Conservation (phyloP, 2,329 filamentous ascomycete genomes). For the Seiridium cupressi region DNA sequence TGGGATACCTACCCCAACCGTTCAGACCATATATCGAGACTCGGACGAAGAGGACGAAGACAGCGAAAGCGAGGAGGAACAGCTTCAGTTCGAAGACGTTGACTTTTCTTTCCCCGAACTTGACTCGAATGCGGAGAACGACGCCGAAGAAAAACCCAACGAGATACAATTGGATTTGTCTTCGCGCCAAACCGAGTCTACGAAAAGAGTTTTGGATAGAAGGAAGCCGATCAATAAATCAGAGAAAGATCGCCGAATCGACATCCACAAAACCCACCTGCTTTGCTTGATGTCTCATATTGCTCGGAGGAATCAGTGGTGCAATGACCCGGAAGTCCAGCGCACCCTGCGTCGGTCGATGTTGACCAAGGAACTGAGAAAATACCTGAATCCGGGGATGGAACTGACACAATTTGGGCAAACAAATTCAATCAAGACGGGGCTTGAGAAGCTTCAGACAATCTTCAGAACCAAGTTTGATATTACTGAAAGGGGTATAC, state of each 20-base stretch:
- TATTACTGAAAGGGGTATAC: conserved; percentile 69
- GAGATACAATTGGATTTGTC: conserved; percentile 53
- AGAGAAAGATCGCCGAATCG: conserved; percentile 58
- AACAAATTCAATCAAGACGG: conserved; percentile 75
- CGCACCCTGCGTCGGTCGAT: conserved; percentile 57
- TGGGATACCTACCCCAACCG: conserved; percentile 40
- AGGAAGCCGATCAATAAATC: conserved; percentile 53
- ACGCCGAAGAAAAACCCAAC: conserved; percentile 11
- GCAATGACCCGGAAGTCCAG: conserved; percentile 73
- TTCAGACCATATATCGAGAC: conserved; percentile 51
- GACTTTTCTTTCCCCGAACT: conserved; percentile 33
- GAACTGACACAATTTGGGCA: conserved; percentile 71
- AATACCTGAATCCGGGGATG: conserved; percentile 66
- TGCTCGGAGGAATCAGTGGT: conserved; percentile 81
- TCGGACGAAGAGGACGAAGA: conserved; percentile 43
- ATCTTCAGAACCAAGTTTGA: conserved; percentile 70
- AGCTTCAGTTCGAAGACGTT: conserved; percentile 47
- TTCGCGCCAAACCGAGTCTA: conserved; percentile 34
- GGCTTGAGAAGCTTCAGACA: conserved; percentile 66
- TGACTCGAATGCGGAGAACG: conserved; percentile 9
- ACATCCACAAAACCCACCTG: conserved; percentile 84
- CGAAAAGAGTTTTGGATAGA: conserved; percentile 32
- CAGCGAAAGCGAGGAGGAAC: conserved; percentile 39
- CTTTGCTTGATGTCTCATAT: conserved; percentile 79
- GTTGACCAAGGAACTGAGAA: conserved; percentile 63